Percentiles rank a stretch among this genome's conserved stretches.
phyloP scores from a whole-genome alignment of 306 rosid genomes.

The Medicago ruthenica region DNA sequence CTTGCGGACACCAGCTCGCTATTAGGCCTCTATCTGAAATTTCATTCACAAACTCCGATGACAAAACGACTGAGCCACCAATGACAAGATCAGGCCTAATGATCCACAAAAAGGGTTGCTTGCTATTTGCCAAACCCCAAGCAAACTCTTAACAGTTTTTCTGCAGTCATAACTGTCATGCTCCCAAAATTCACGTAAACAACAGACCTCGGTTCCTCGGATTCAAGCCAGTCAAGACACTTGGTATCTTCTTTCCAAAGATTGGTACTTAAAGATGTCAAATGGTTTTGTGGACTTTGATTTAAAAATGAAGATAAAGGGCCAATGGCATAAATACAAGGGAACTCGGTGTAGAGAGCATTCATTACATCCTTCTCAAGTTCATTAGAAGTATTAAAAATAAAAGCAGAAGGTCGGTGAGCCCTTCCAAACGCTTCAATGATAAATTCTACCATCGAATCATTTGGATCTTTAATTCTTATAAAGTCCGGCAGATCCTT shows the following conservation, averaged over 20 bases:
- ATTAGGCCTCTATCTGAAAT: constrained; percentile 14
- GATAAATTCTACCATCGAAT: not conserved
- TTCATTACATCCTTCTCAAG: not conserved
- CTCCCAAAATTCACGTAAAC: not conserved
- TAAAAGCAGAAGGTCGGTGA: no score
- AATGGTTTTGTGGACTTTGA: not conserved
- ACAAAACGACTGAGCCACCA: constrained; percentile 13
- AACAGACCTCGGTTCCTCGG: not conserved
- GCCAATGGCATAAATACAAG: not conserved
- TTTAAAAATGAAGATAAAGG: constrained; percentile 9
- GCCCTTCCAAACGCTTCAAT: not conserved
- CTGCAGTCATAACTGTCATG: not conserved
- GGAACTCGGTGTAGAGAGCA: constrained; percentile 11
- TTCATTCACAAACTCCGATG: constrained; percentile 14
- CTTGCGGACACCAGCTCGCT: constrained; percentile 43
- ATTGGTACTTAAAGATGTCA: not conserved
- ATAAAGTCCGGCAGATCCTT: constrained; percentile 27
- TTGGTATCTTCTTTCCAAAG: constrained; percentile 22
- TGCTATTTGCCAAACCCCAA: not conserved
- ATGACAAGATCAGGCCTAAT: constrained; percentile 28
- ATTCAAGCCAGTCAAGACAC: constrained; percentile 24
- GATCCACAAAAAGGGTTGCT: constrained; percentile 8
- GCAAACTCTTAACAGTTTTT: no score
- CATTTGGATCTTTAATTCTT: constrained; percentile 31
- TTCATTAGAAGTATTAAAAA: not conserved